Evolutionary conservation across 1,139 yeast genomes (phyloP), one percentile per base, ranked within the genome.

Genomic region (Suhomyces kunorum): DNA sequence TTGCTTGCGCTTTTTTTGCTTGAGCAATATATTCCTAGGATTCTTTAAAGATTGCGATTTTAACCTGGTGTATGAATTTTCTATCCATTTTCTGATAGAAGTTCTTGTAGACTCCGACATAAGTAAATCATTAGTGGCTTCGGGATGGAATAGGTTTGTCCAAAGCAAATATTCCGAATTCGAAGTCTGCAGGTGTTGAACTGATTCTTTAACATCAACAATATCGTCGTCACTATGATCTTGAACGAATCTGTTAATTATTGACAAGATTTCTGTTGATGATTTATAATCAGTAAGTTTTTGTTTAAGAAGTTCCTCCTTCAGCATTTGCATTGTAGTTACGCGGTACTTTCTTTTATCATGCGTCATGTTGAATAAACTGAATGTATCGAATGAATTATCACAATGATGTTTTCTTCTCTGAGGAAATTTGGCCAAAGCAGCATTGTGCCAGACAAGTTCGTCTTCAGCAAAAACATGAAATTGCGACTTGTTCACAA

Each of bases 111-210:
- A 15, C 32, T 50, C 13, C 41, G 57, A 63, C 26, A 75, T 47
- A 14, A 79, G 48, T 8, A 78, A 64, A 1, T 74, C 70, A 1
- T 59, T 51, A 3, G 69, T 46, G 0, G 42, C 31, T 5, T 51
- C 49, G 0, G 84, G 84, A 40, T 64, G 68, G 46, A 76, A 75
- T 15, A 63, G 47, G 11, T 63, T 64, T 1, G 74, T 61, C 83
- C 83, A 79, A 9, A 67, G 32, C 32, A 51, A 31, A 3, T 44
- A 37, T 8, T 42, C 40, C 12, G 33, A 12, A 16, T 34, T 23
- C 7, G 28, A 15, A n/a, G 12, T 14, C 11, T 18, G 26, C 9
- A n/a, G 12, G 12, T 28, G 8, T 14, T 12, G 15, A 22, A 9
- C 12, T 7, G 7, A 6, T 12, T 25, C 2, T n/a, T 24, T n/a